phyloP scores from a whole-genome alignment of 305 asterid species.

The Solanum aculeatissimum region DNA sequence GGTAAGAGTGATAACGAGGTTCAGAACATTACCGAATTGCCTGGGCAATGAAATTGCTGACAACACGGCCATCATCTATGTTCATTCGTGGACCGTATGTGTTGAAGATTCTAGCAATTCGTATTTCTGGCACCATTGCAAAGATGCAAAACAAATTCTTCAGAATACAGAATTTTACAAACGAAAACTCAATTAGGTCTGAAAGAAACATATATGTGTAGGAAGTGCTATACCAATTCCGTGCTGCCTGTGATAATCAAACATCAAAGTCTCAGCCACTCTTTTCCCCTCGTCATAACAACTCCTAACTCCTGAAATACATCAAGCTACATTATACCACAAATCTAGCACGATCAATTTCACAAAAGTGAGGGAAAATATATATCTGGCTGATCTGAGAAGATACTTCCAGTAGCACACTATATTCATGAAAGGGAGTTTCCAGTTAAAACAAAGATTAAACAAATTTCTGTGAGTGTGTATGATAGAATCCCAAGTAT shows the following conservation, averaged over 20 bases:
- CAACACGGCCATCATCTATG: constrained; percentile 78
- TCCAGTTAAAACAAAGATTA: too few species aligned
- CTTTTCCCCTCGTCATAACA: constrained; percentile 98
- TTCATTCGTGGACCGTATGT: constrained; percentile 86
- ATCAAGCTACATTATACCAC: not conserved
- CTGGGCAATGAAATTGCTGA: constrained; percentile 80
- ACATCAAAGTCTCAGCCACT: constrained; percentile 98
- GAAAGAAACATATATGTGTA: not conserved
- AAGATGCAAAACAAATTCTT: not conserved
- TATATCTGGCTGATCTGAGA: not conserved
- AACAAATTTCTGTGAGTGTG: too few species aligned
- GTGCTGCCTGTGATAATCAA: constrained; percentile 96
- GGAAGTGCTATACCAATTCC: constrained; percentile 55
- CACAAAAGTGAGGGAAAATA: not conserved
- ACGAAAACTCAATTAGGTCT: not conserved
- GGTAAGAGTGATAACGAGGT: constrained; percentile 11
- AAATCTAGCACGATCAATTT: not conserved
- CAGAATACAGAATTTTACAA: not conserved
- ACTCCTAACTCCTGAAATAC: constrained; percentile 82
- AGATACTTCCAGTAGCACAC: not conserved
- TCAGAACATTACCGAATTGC: constrained; percentile 53
- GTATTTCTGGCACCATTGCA: constrained; percentile 30
- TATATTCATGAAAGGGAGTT: too few species aligned
- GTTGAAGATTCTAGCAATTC: constrained; percentile 76
- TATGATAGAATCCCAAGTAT: too few species aligned